These are phyloP conservation scores for Pseudopithomyces maydicus DNA, from an alignment of 2,329 filamentous ascomycete genomes.

Conservation along the genomic window DNA sequence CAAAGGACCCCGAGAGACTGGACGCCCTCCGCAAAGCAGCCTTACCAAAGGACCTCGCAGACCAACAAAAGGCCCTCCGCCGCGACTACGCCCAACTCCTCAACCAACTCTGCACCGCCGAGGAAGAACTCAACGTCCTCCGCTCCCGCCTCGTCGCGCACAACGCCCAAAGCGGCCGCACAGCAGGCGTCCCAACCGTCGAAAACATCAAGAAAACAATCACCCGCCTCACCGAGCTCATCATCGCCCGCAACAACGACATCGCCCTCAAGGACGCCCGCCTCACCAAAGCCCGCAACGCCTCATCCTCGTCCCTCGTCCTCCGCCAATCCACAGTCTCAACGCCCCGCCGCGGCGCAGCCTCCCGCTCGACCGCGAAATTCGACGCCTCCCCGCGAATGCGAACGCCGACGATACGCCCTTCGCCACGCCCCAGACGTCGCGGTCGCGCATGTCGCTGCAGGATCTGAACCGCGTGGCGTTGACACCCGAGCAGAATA, in stretches of 20 bases:
- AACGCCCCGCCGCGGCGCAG: constrained; percentile 21
- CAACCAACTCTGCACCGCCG: constrained; percentile 74
- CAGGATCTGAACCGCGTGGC: constrained; percentile 34
- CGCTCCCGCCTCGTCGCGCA: constrained; percentile 74
- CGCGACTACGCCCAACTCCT: constrained; percentile 76
- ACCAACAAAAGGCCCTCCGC: constrained; percentile 83
- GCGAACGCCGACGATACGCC: constrained; percentile 29
- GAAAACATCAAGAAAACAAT: constrained; percentile 93
- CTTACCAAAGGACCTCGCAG: constrained; percentile 81
- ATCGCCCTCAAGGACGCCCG: constrained; percentile 89
- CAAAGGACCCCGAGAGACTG: constrained; percentile 69
- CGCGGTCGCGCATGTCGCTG: constrained; percentile 38
- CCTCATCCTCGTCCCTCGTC: not conserved
- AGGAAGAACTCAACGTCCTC: constrained; percentile 79
- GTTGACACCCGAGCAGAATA: constrained; percentile 35
- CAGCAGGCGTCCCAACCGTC: constrained; percentile 71
- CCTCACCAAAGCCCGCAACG: constrained; percentile 64
- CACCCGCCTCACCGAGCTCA: constrained; percentile 88
- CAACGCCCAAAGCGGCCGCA: constrained; percentile 53
- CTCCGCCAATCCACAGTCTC: constrained; percentile 17
- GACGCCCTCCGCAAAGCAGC: constrained; percentile 72
- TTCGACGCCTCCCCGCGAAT: constrained; percentile 22
- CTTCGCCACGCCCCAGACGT: constrained; percentile 45
- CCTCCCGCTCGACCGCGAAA: too few species aligned
- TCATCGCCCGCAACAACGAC: constrained; percentile 87